A percentile compares a stretch with the other conserved stretches of the same genome.
Conservation (phyloP, 345 rosid genomes). For the Citrus inodora region DNA sequence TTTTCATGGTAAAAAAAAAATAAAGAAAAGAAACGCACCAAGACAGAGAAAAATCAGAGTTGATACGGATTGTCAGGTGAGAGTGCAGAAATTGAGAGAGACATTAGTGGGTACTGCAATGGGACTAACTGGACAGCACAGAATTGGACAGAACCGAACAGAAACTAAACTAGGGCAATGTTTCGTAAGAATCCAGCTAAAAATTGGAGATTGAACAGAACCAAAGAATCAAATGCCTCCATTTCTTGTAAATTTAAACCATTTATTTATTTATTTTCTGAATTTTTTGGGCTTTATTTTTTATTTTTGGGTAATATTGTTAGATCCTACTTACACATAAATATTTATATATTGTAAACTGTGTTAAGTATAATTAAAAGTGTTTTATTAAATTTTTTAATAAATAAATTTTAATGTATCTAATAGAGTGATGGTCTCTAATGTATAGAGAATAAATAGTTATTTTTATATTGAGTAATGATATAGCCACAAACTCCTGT, state of each 20-base stretch:
- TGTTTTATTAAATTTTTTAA: no score
- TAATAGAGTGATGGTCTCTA: no score
- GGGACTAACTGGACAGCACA: background rate
- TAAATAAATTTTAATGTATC: no score
- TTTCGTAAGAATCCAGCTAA: background rate
- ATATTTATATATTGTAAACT: no score
- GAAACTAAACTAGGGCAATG: background rate
- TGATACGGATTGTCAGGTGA: slow-evolving; percentile 25
- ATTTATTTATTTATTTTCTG: no score
- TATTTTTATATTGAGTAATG: no score
- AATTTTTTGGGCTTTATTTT: no score
- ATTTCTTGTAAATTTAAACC: background rate
- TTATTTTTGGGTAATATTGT: no score
- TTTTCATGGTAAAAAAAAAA: background rate
- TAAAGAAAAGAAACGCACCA: background rate
- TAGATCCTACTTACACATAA: no score
- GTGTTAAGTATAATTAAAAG: no score
- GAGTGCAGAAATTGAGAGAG: slow-evolving; percentile 37
- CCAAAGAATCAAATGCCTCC: background rate
- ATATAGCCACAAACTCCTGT: no score
- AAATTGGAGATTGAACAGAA: background rate
- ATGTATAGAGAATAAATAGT: no score
- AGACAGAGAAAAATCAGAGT: slow-evolving; percentile 8
- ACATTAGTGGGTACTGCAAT: background rate
- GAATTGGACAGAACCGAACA: background rate